Conservation (phyloP, 208 protist genomes). For the Trypanosoma melophagium region DNA sequence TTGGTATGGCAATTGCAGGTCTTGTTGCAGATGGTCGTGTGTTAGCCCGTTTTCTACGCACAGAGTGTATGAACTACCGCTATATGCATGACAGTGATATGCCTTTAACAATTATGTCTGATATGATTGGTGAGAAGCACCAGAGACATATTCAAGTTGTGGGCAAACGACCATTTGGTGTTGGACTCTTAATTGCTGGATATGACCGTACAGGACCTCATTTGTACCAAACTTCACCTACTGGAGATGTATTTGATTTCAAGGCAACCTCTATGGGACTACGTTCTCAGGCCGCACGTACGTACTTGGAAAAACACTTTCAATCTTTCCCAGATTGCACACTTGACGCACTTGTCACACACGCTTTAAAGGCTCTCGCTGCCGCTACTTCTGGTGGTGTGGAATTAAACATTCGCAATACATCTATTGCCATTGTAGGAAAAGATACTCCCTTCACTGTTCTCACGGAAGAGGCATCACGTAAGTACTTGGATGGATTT, state of each 20-base stretch:
- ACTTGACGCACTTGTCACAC: conserved; percentile 89
- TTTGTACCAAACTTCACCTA: conserved; percentile 96
- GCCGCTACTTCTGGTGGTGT: conserved; percentile 90
- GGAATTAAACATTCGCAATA: conserved; percentile 92
- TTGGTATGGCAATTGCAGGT: conserved; percentile 98
- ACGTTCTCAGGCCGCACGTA: conserved; percentile 97
- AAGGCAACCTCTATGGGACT: conserved; percentile 98
- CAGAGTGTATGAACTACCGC: conserved; percentile 97
- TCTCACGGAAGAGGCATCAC: conserved; percentile 78
- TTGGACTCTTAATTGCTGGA: conserved; percentile 98
- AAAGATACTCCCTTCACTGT: conserved; percentile 85
- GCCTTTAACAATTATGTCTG: conserved; percentile 73
- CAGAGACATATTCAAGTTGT: conserved; percentile 97
- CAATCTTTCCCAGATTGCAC: conserved; percentile 85
- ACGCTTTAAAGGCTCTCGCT: conserved; percentile 92
- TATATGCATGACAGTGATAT: conserved; percentile 88
- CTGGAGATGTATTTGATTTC: conserved; percentile 98
- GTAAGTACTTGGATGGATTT: conserved; percentile 86
- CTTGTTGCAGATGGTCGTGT: conserved; percentile 97
- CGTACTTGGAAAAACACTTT: conserved; percentile 99
- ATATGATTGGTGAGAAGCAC: conserved; percentile 91
- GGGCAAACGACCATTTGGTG: conserved; percentile 97
- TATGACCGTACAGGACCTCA: conserved; percentile 93
- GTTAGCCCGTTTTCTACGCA: conserved; percentile 94
- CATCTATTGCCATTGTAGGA: conserved; percentile 91